Conservation (phyloP, 306 rosid species). For the Aeschynomene evenia region DNA sequence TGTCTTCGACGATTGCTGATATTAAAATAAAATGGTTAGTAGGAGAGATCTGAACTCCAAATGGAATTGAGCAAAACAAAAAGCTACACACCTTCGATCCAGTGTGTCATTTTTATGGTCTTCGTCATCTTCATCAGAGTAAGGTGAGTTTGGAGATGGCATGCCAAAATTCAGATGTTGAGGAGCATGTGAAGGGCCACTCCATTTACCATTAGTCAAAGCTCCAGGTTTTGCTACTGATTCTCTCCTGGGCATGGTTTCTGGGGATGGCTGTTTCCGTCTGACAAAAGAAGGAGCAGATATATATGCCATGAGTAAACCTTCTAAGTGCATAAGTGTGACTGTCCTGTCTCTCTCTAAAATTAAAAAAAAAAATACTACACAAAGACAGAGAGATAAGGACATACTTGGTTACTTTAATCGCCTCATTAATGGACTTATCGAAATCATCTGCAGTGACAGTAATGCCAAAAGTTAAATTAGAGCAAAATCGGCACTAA, state of each 20-base stretch:
- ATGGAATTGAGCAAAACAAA: not conserved
- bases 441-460: constrained; percentile 87
- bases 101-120: constrained; percentile 51
- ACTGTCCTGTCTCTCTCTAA: constrained; percentile 3
- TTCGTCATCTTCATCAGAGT: constrained; percentile 60
- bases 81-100: constrained; percentile 71
- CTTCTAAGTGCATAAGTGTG: not conserved
- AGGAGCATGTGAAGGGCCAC: constrained; percentile 55
- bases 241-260: constrained; percentile 65
- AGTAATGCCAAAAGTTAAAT: constrained; percentile 35
- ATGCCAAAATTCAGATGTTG: constrained; percentile 58
- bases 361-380: not conserved
- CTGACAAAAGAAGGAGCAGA: constrained; percentile 42
- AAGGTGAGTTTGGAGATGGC: constrained; percentile 69
- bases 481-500: constrained; percentile 26
- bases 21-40: constrained; percentile 30
- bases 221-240: constrained; percentile 54
- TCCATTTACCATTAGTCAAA: constrained; percentile 74
- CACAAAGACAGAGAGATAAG: constrained; percentile 1
- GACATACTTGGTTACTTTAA: constrained; percentile 92
- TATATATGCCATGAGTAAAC: constrained; percentile 14
- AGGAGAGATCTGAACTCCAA: not conserved
- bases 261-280: constrained; percentile 79
- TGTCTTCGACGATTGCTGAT: constrained; percentile 74
- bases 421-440: constrained; percentile 93